Conservation (phyloP, 805 yeast genomes). For the Maudiozyma barnettii region DNA sequence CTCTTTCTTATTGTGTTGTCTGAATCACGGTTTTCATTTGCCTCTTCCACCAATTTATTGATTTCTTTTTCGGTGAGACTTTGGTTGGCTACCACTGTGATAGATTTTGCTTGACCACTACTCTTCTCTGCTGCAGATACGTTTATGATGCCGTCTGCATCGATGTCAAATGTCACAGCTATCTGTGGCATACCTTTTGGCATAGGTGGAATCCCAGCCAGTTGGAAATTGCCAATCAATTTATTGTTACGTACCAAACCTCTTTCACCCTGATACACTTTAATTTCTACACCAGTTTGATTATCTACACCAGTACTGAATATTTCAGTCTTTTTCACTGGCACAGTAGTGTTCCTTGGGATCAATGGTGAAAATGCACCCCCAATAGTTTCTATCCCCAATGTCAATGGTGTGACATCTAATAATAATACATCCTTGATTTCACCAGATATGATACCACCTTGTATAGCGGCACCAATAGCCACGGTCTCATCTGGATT, state of each 20-base stretch:
- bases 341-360: slow-evolving; percentile 69
- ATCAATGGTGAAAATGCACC: slow-evolving; percentile 74
- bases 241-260: slow-evolving; percentile 70
- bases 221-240: slow-evolving; percentile 62
- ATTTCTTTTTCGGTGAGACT: slow-evolving; percentile 65
- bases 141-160: slow-evolving; percentile 76
- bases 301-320: slow-evolving; percentile 80
- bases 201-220: slow-evolving; percentile 63
- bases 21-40: slow-evolving; percentile 48
- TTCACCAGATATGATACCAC: slow-evolving; percentile 77
- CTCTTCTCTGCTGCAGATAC: slow-evolving; percentile 75
- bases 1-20: slow-evolving; percentile 53
- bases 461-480: slow-evolving; percentile 84
- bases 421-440: slow-evolving; percentile 66
- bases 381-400: slow-evolving; percentile 80
- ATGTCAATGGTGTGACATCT: slow-evolving; percentile 75
- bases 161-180: slow-evolving; percentile 66
- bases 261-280: slow-evolving; percentile 76
- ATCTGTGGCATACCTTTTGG: slow-evolving; percentile 78
- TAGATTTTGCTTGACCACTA: slow-evolving; percentile 57
- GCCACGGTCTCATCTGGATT: slow-evolving; percentile 95
- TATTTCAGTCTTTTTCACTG: slow-evolving; percentile 61
- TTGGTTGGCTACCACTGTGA: slow-evolving; percentile 60
- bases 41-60: slow-evolving; percentile 52
- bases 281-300: slow-evolving; percentile 73